Evolutionary conservation across 192 early-diverging fungal species (phyloP), one percentile per base, ranked within the genome.

Genomic region (Coemansia sp.): DNA sequence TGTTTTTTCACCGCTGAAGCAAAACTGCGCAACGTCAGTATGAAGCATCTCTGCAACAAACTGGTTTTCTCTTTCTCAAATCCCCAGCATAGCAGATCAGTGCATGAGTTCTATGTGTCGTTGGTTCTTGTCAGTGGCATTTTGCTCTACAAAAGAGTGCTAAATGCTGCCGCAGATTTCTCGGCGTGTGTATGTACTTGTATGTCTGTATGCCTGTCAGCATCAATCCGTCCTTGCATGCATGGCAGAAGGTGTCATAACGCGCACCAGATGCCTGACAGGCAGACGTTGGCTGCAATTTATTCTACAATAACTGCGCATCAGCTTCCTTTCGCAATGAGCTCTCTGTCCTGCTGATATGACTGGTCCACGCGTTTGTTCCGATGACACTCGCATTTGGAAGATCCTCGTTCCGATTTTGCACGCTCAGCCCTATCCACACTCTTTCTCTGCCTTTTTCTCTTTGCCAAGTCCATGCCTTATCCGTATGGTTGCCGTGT

Each of bases 261-360:
- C 47, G n/a, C 47, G 19, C 47, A n/a, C 17, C 47, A 48, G 19
- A 48, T 21, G 12, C 17, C n/a, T 34, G 31, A 34, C 31, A 34
- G 42, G 12, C 42, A 46, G 42, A 12, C 17, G 19, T 19, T 8
- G 47, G n/a, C 47, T 20, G 19, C 20, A 19, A 15, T 17, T 54
- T 54, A 54, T 54, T 54, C 25, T 31, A 54, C 28, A 54, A 54
- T 54, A 54, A 54, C 52, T 54, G 23, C 28, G 52, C 26, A 26
- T 9, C 5, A 28, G 10, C 4, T 11, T 26, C 52, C 11, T 17
- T 12, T 7, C 1, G 23, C 52, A 11, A 54, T 25, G 10, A 20
- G 7, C 19, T n/a, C 19, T n/a, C 4, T 17, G n/a, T 19, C 15
- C 19, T 48, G 47, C 47, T 48, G 47, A 48, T 48, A 19, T n/a